Conservation (phyloP, 148 eudicot species). For the Pharnaceum exiguum region DNA sequence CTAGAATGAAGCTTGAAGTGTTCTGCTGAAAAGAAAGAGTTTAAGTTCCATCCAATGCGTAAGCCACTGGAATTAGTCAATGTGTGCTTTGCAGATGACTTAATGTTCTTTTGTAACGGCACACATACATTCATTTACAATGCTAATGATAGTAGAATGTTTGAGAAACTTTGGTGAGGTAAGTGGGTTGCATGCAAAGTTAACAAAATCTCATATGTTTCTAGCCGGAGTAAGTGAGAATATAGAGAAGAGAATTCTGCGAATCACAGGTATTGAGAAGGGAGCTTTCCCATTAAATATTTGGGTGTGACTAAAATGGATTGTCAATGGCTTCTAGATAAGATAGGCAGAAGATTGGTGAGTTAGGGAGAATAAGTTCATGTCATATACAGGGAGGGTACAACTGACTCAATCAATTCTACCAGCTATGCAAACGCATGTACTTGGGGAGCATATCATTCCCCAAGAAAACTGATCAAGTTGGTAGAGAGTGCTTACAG, state of each 20-base stretch:
- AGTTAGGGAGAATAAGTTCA: too few species aligned
- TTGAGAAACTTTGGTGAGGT: neutral
- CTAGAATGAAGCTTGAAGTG: neutral
- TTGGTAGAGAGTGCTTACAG: too few species aligned
- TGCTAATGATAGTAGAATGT: neutral
- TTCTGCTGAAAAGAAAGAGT: neutral
- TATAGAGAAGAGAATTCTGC: too few species aligned
- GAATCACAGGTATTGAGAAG: neutral
- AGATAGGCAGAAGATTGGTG: too few species aligned
- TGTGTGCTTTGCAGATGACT: neutral
- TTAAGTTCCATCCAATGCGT: neutral
- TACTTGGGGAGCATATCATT: too few species aligned
- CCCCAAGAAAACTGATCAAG: too few species aligned
- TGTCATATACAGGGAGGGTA: too few species aligned
- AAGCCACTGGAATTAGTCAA: neutral
- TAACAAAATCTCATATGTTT: neutral
- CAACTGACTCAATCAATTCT: too few species aligned
- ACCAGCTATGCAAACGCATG: too few species aligned
- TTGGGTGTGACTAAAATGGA: neutral
- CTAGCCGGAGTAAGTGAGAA: neutral
- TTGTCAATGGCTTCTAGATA: neutral
- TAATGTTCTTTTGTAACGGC: neutral
- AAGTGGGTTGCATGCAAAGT: neutral
- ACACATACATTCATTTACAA: neutral
- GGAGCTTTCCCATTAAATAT: neutral